These are phyloP conservation scores for Fusarium xylarioides DNA, from an alignment of 2,329 filamentous ascomycete species.

Conservation along the genomic window DNA sequence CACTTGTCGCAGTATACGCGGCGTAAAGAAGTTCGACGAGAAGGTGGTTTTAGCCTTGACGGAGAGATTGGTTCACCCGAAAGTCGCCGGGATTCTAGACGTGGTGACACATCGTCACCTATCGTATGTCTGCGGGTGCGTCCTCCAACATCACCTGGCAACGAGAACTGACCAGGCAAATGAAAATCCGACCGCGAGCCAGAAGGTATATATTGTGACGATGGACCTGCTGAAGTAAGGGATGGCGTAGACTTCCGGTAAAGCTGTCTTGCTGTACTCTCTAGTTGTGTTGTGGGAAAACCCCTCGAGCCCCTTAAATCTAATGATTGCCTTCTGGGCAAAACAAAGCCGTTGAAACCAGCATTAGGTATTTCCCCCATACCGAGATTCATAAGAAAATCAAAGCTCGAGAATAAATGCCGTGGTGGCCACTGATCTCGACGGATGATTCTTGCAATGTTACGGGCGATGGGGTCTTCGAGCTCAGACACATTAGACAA, in stretches of 20 bases:
- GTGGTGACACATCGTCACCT: constrained; percentile 35
- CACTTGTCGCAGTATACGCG: constrained; percentile 83
- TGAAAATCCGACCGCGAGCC: constrained; percentile 25
- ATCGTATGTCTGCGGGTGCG: constrained; percentile 39
- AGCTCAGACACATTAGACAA: constrained; percentile 52
- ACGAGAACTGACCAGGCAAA: constrained; percentile 18
- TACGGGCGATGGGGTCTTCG: constrained; percentile 55
- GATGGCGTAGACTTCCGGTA: constrained; percentile 25
- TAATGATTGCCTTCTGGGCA: constrained; percentile 28
- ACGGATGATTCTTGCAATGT: constrained; percentile 56
- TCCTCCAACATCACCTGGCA: constrained; percentile 22
- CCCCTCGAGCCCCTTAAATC: constrained; percentile 5
- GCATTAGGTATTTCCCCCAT: constrained; percentile 51
- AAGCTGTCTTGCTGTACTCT: constrained; percentile 14
- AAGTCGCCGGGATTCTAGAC: constrained; percentile 40
- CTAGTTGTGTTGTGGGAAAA: constrained; percentile 20
- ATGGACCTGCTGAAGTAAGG: constrained; percentile 6
- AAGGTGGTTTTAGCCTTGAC: constrained; percentile 51
- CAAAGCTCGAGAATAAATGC: constrained; percentile 57
- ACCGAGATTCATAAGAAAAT: constrained; percentile 62
- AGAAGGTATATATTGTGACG: constrained; percentile 23
- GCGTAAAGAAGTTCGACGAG: constrained; percentile 67
- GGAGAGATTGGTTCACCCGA: constrained; percentile 55
- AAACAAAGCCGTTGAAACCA: constrained; percentile 48
- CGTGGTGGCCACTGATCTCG: constrained; percentile 58